Conservation (phyloP, 352 stramenopile species). For the Pythium brassicae region DNA sequence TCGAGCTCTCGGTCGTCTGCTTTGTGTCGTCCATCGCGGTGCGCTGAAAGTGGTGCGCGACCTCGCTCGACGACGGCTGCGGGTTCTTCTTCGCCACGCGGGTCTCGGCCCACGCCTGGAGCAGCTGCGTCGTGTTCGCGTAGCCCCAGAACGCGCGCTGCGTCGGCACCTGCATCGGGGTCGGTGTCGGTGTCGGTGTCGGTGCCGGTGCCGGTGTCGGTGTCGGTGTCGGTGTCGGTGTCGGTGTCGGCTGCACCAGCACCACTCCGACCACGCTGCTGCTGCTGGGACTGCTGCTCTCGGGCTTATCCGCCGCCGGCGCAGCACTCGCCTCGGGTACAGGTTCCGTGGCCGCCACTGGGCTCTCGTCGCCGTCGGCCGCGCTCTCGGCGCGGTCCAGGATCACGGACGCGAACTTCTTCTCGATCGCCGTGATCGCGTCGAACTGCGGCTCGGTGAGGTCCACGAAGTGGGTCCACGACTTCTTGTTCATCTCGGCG, state of each 20-base stretch:
- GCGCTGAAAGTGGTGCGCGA: not conserved
- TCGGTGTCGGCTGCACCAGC: no score
- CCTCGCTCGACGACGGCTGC: not conserved
- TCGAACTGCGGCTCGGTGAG: conserved; percentile 1
- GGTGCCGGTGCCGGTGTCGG: not conserved
- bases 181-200: not conserved
- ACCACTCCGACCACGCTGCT: no score
- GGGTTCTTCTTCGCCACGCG: not conserved
- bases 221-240: not conserved
- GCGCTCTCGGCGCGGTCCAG: no score
- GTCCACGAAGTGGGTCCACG: conserved; percentile 1
- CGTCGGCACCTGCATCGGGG: not conserved
- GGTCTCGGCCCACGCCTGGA: not conserved
- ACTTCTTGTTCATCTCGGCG: conserved; percentile 1
- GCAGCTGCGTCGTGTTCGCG: not conserved
- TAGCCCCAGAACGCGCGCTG: not conserved
- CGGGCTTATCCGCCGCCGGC: no score
- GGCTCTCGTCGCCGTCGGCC: no score
- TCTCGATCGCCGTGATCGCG: not conserved
- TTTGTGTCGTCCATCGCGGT: not conserved
- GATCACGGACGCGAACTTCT: not conserved
- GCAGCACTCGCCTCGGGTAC: no score
- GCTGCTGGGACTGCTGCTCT: no score
- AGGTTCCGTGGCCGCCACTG: no score
- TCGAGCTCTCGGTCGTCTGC: not conserved